Conservation (phyloP, 2,329 filamentous ascomycete genomes). For the Ceratocystis harringtonii region DNA sequence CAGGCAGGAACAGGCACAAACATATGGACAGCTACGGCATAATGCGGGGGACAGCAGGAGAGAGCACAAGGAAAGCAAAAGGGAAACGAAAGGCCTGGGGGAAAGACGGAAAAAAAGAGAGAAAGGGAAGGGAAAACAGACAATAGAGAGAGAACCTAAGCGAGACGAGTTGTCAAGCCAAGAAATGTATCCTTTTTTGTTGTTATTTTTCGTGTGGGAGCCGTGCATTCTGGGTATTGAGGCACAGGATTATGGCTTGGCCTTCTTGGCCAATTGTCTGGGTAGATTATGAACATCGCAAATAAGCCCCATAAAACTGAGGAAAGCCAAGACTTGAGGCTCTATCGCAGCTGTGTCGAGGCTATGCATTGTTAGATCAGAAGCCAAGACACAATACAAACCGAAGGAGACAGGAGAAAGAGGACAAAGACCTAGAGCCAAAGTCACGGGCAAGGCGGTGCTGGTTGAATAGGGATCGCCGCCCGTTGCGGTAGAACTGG, state of each 20-base stretch:
- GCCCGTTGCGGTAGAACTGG: background rate
- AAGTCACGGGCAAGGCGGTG: too few relatives aligned
- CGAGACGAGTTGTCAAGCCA: background rate
- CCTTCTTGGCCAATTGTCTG: background rate
- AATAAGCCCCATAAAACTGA: background rate
- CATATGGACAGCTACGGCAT: background rate
- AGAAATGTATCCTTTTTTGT: background rate
- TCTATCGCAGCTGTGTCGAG: background rate
- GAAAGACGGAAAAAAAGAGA: background rate
- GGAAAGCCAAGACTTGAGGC: constrained; percentile 1
- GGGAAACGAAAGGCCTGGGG: background rate
- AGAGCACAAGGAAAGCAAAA: background rate
- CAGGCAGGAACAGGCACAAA: background rate
- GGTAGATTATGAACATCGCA: background rate
- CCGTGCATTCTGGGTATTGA: background rate
- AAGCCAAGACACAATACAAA: background rate
- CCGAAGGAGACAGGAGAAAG: background rate
- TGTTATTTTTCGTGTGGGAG: background rate
- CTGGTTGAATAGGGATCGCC: too few relatives aligned
- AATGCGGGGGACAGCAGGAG: background rate
- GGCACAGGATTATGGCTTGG: background rate
- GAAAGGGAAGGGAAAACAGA: background rate
- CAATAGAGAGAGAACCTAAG: background rate
- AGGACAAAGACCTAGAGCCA: background rate
- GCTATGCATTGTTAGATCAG: background rate